Conservation (phyloP, 2,329 filamentous ascomycete genomes). For the Paecilomyces sp. region DNA sequence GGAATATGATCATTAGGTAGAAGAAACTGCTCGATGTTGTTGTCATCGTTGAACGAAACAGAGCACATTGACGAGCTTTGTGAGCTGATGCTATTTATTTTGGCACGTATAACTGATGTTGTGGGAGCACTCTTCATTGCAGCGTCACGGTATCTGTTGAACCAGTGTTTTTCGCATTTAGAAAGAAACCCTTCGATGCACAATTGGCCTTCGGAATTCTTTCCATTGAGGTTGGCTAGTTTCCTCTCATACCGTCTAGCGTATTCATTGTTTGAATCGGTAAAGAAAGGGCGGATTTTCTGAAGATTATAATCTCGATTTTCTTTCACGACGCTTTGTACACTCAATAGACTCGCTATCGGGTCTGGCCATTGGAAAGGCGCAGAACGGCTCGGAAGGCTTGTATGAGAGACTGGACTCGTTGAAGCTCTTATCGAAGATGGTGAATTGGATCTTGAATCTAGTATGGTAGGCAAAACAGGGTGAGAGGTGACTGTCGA, state of each 20-base stretch:
- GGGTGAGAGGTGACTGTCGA: background rate
- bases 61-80: background rate
- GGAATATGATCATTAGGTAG: conserved; percentile 45
- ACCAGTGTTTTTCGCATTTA: conserved; percentile 57
- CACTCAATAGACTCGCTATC: conserved; percentile 5
- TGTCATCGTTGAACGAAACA: conserved; percentile 15
- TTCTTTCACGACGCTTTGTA: conserved; percentile 41
- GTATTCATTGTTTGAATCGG: conserved; percentile 51
- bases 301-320: conserved; percentile 52
- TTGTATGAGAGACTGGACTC: background rate
- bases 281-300: conserved; percentile 57
- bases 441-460: background rate
- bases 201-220: conserved; percentile 46
- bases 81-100: background rate
- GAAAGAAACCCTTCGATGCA: conserved; percentile 56
- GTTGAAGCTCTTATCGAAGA: conserved; percentile 2
- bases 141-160: conserved; percentile 43
- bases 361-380: background rate
- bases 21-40: conserved; percentile 41
- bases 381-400: background rate
- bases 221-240: conserved; percentile 44
- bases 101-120: conserved; percentile 5
- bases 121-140: conserved; percentile 23
- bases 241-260: conserved; percentile 48
- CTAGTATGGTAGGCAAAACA: background rate